Base-by-base conservation (phyloP, 2,329 filamentous ascomycete genomes). In the Fusarium sp. region DNA sequence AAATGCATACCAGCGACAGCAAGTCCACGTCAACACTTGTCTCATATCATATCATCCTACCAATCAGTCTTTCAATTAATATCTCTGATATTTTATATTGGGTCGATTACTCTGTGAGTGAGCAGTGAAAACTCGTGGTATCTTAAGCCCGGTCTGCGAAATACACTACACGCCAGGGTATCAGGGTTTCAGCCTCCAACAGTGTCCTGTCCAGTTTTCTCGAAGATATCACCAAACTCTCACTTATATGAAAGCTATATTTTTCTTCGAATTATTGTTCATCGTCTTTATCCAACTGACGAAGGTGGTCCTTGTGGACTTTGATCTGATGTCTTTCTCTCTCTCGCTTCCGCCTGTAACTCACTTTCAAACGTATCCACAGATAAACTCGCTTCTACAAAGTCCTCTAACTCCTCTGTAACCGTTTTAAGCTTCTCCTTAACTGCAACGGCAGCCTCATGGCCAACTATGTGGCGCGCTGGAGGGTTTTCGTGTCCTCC, bases 341-440 rank as follows among this genome's bases (percentile, higher is more conserved):
- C 81, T 52, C 83, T 82, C 5, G 84, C 86, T 76, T 88, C 86
- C 4, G 80, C 81, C 65, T 84, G 85, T 38, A 88, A 77, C 76
- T 88, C 86, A 73, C 82, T 87, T 44, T 89, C 86, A 65, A 88
- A 88, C 29, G 94, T 92, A 78, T 97, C 95, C 18, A 96, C 94
- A 1, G 93, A 91, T 71, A 92, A 86, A 76, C 94, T 98, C 27
- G 94, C 91, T 75, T 97, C 94, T 29, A 97, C 91, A 80, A 98
- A 98, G 73, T 98, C 96, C 79, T 98, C 96, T 60, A 98, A 83
- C 82, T 98, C 96, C 79, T 98, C 95, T 69, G 94, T 97, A 5
- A 98, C 93, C 3, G 94, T 98, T 83, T 97, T 97, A 59, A 99
- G 83, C 82, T 98, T 98, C 82, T 98, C 96, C 79, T 95, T 97